Base-by-base conservation (phyloP, 73 alveolate genomes). In the Symbiodinium pilosum region DNA sequence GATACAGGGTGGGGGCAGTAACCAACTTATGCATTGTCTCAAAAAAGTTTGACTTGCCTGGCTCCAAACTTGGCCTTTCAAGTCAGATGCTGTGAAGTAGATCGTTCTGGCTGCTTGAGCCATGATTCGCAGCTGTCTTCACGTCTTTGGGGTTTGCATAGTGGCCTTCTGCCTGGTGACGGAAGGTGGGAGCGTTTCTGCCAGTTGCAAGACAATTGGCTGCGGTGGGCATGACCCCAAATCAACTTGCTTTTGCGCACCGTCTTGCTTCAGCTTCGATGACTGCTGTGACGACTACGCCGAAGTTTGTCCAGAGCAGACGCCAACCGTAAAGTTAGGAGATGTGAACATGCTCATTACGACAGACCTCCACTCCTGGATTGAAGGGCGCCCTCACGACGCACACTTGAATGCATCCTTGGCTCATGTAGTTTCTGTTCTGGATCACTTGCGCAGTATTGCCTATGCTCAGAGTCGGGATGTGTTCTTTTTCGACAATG, bases 401-500 rank as follows among this genome's bases (percentile, higher is more conserved):
- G 83, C 98, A 12, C 92, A 34, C 84, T 30, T 93, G 64, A 85
- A 93, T 30, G 98, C 98, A 38, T 43, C 69, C 34, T 36, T 93
- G 84, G 98, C 77, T 30, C 98, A 93, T 34, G 98, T 93, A 68
- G 84, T 43, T 28, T 54, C 98, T 14, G 91, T 42, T 34, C 42
- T 93, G 85, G 93, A 93, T 41, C 98, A 47, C 18, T 30, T 93
- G 69, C 98, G 98, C 4, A 32, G 18, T 4, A 41, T 9, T 3
- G 92, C 93, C 28, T 85, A 43, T 34, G 32, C 43, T 41, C 39
- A 36, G 44, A 41, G 26, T 38, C 98, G 98, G 32, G 98, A 93
- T 44, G 93, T 93, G 32, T 93, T 93, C 98, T 77, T 93, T 93
- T 93, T 93, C 84, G 98, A 93, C 86, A 93, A 93, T 84, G 98